Evolutionary conservation across 805 yeast genomes (phyloP), one percentile per base, ranked within the genome.

Genomic region (Candida verbasci): DNA sequence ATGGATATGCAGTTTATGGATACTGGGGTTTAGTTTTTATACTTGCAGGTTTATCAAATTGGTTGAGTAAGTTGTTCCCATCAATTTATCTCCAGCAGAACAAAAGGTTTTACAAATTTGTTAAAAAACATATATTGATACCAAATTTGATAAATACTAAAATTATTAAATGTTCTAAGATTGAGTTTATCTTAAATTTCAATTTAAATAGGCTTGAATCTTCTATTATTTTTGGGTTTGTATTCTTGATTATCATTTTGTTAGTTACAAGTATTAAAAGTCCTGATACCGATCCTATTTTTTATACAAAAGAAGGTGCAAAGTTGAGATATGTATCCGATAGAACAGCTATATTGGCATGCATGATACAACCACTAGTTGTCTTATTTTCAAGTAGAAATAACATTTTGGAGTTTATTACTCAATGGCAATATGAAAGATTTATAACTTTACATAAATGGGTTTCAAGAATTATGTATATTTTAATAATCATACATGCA

Each of bases 341-440:
- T 46, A 62, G 86, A 43, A 47, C 78, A 1, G 83, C 78, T 2
- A 66, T 78, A 18, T 49, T 76, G 30, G 57, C 50, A 7, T 53
- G 67, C 3, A 63, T 69, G n/a, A 44, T 48, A 55, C 70, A 58
- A 56, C 86, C 86, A 3, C 53, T 77, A 30, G 43, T 78, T 30
- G 60, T 76, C 22, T 54, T 78, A 34, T 78, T 80, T 50, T 79
- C 84, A 2, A 77, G 83, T 28, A 60, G 86, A 46, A 80, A 80
- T 55, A 80, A 80, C 49, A 53, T 81, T 33, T 53, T 80, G 39
- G 78, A 72, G 41, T 74, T 76, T 74, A 12, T 74, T 12, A 75
- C 86, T 1, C 73, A 81, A 17, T 75, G 82, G 81, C 62, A 60
- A 29, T 70, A 55, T 47, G 55, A 65, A 20, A 56, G 68, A 2